These are phyloP conservation scores for Paramecium pentaurelia DNA, from an alignment of 73 alveolate species.

Conservation along the genomic window DNA sequence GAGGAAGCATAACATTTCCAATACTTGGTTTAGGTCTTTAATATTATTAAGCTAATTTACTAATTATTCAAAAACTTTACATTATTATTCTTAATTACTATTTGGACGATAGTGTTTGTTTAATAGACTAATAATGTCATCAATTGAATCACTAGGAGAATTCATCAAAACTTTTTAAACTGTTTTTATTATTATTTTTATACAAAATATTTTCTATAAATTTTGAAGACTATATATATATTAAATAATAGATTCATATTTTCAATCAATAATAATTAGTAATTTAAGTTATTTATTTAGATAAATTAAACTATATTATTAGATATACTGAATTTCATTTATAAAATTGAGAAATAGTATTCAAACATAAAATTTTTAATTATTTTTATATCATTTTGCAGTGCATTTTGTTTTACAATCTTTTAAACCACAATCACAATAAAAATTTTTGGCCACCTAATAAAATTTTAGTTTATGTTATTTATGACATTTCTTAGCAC, in stretches of 20 bases:
- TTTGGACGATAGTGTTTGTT: slow-evolving; percentile 8
- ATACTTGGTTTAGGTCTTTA: background rate
- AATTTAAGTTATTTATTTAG: too few species aligned
- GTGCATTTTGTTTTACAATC: background rate
- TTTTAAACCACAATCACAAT: slow-evolving; percentile 20
- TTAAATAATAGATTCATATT: too few species aligned
- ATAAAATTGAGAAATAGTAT: too few species aligned
- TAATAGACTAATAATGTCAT: slow-evolving; percentile 7
- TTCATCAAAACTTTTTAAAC: background rate
- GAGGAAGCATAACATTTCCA: background rate
- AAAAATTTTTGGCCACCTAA: background rate
- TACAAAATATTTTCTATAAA: too few species aligned
- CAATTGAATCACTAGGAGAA: slow-evolving; percentile 2
- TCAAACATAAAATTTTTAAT: too few species aligned
- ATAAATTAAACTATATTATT: too few species aligned
- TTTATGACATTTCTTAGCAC: background rate
- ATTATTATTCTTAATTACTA: background rate
- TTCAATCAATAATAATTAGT: too few species aligned
- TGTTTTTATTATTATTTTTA: background rate
- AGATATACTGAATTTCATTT: too few species aligned
- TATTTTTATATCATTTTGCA: too few species aligned
- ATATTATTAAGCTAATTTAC: background rate
- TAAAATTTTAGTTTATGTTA: background rate
- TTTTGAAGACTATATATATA: too few species aligned
- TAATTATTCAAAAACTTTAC: background rate